Conservation (phyloP, 1,139 yeast genomes). For the Yarrowia galli region DNA sequence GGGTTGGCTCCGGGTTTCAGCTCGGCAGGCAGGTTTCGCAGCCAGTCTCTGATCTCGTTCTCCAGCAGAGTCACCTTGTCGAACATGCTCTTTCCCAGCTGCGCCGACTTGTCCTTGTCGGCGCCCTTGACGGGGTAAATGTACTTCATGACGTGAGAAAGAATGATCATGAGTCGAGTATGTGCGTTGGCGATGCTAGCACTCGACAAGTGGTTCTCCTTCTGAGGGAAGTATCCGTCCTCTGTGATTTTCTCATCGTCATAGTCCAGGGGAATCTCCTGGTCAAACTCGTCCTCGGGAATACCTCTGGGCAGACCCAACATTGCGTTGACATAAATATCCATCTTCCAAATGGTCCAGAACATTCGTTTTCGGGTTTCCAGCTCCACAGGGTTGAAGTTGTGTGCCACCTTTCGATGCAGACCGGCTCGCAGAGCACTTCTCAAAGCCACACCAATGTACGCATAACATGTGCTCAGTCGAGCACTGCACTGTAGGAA, state of each 20-base stretch:
- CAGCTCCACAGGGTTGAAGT: slow-evolving; percentile 79
- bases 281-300: slow-evolving; percentile 84
- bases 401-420: slow-evolving; percentile 73
- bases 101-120: slow-evolving; percentile 34
- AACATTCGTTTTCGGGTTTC: slow-evolving; percentile 87
- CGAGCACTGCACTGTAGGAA: slow-evolving; percentile 91
- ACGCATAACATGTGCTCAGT: slow-evolving; percentile 87
- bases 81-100: slow-evolving; percentile 38
- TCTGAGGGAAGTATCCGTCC: slow-evolving; percentile 55
- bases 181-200: slow-evolving; percentile 87
- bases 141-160: slow-evolving; percentile 62
- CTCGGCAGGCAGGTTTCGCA: slow-evolving; percentile 73
- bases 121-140: slow-evolving; percentile 61
- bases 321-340: slow-evolving; percentile 87
- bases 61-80: slow-evolving; percentile 74
- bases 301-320: slow-evolving; percentile 79
- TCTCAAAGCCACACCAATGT: slow-evolving; percentile 89
- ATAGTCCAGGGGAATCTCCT: slow-evolving; percentile 80
- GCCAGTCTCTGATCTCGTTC: slow-evolving; percentile 75
- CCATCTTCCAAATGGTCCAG: slow-evolving; percentile 91
- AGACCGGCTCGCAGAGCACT: slow-evolving; percentile 88
- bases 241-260: slow-evolving; percentile 89
- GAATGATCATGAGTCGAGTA: slow-evolving; percentile 70
- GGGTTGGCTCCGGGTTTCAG: slow-evolving; percentile 72
- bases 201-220: slow-evolving; percentile 62